Conservation (phyloP, 768 basidiomycete species). For the Mycena capillaripes region DNA sequence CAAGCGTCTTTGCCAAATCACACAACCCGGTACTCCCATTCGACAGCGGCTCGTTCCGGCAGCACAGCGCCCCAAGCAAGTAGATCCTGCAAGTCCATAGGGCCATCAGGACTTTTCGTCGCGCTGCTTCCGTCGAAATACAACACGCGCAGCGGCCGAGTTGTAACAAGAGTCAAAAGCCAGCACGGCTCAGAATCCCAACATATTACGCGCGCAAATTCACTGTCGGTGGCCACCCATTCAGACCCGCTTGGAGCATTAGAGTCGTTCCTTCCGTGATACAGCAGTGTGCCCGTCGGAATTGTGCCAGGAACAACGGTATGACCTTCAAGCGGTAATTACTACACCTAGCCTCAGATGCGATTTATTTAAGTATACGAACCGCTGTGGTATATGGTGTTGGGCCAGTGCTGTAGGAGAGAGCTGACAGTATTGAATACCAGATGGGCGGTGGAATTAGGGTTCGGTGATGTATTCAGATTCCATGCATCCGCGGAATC, state of each 20-base stretch:
- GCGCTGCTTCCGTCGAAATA: conserved; percentile 60
- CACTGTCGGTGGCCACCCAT: conserved; percentile 56
- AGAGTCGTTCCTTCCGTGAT: conserved; percentile 49
- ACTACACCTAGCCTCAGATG: background rate
- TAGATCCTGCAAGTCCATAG: conserved; percentile 54
- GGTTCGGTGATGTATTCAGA: conserved; percentile 17
- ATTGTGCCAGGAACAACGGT: conserved; percentile 50
- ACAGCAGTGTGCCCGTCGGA: conserved; percentile 52
- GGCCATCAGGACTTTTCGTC: conserved; percentile 45
- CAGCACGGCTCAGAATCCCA: conserved; percentile 32
- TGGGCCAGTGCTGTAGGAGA: conserved; percentile 31
- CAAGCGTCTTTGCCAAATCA: conserved; percentile 55
- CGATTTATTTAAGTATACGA: background rate
- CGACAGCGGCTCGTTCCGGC: conserved; percentile 19
- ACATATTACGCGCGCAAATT: conserved; percentile 47
- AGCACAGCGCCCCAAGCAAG: conserved; percentile 46
- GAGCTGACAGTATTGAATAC: conserved; percentile 35
- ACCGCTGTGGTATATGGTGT: conserved; percentile 27
- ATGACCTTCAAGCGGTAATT: conserved; percentile 43
- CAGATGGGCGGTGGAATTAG: conserved; percentile 30
- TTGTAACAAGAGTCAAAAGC: conserved; percentile 41
- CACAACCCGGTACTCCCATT: conserved; percentile 54
- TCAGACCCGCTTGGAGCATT: conserved; percentile 48
- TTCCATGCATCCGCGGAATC: conserved; percentile 17
- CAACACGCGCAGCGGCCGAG: conserved; percentile 48